Evolutionary conservation across 495 filamentous ascomycete species (phyloP), one percentile per base, ranked within the genome.

Genomic region (Gamarada debralockiae): DNA sequence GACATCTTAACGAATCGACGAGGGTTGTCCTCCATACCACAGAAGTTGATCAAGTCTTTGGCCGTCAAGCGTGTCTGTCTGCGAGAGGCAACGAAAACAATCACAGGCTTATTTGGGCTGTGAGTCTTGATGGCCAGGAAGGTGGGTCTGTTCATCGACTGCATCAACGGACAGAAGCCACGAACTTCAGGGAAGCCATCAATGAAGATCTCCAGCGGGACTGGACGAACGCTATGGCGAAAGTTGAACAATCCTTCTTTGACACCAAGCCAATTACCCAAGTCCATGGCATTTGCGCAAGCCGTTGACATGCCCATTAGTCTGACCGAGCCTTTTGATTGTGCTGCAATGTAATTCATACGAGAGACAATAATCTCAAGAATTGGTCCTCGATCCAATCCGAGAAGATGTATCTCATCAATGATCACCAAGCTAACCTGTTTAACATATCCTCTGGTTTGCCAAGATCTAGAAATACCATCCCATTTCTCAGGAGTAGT

Each of bases 401-500:
- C 93, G 10, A 99, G 78, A 27, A 99, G 71, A 70, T 99, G 93
- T 52, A 99, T 97, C 71, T 99, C 93, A 67, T 99, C 93, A 62
- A 99, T 97, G 61, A 99, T 96, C 38, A 99, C 95, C 29, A 97
- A 74, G 53, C 90, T 90, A 37, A 99, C 95, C 71, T 96, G 87
- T 38, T 87, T 85, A 21, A 99, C 93, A 65, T 97, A 99, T 40
- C 87, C 84, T 77, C 93, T 83, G 2, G 92, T 97, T 65, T 97
- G 90, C 93, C 93, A 99, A 64, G 87, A 92, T 79, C 93, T 87
- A 48, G 88, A 93, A 65, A 99, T 97, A 81, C 95, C 95, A 65
- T 99, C 93, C 93, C 93, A 99, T 66, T 99, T 99, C 67, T 99
- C 93, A 22, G 93, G 93, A 0, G 93, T 99, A 1, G 93, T 99